Percentiles rank a stretch among this genome's conserved stretches.
phyloP scores from a whole-genome alignment of 495 filamentous ascomycete genomes.

The Saxispiralis lemnorum region DNA sequence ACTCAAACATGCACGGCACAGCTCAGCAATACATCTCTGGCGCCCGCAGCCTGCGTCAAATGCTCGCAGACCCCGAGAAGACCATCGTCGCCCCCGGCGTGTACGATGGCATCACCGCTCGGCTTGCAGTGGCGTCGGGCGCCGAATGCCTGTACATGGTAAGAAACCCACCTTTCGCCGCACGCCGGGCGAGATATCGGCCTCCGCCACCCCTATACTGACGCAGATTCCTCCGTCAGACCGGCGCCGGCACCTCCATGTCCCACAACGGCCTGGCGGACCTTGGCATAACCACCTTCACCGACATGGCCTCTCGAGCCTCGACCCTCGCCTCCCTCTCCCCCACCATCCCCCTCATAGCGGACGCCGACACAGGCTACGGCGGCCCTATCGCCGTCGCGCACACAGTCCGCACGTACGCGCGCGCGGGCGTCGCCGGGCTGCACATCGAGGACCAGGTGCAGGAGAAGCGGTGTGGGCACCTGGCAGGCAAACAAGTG shows the following conservation, averaged over 20 bases:
- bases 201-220: slow-evolving; percentile 11
- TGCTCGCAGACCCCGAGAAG: slow-evolving; percentile 17
- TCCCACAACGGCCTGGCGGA: slow-evolving; percentile 48
- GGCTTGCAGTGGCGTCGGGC: slow-evolving; percentile 41
- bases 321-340: slow-evolving; percentile 48
- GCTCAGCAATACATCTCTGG: slow-evolving; percentile 3
- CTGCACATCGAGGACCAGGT: slow-evolving; percentile 61
- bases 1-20: too few species aligned
- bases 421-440: slow-evolving; percentile 48
- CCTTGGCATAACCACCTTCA: slow-evolving; percentile 43
- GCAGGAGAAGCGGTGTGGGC: slow-evolving; percentile 35
- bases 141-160: slow-evolving; percentile 55
- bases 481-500: slow-evolving; percentile 37
- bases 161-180: too few species aligned
- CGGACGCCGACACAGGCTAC: slow-evolving; percentile 43
- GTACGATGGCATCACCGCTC: slow-evolving; percentile 51
- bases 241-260: slow-evolving; percentile 48
- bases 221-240: slow-evolving; percentile 26
- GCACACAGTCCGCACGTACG: slow-evolving; percentile 46
- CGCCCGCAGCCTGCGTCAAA: slow-evolving; percentile 14
- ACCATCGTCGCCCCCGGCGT: slow-evolving; percentile 43
- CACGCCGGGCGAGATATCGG: too few species aligned
- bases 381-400: slow-evolving; percentile 37
- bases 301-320: slow-evolving; percentile 50
- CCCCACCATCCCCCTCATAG: slow-evolving; percentile 41